Evolutionary conservation across 2,329 filamentous ascomycete genomes (phyloP).

Genomic region (Ceratocystis huliohia): DNA sequence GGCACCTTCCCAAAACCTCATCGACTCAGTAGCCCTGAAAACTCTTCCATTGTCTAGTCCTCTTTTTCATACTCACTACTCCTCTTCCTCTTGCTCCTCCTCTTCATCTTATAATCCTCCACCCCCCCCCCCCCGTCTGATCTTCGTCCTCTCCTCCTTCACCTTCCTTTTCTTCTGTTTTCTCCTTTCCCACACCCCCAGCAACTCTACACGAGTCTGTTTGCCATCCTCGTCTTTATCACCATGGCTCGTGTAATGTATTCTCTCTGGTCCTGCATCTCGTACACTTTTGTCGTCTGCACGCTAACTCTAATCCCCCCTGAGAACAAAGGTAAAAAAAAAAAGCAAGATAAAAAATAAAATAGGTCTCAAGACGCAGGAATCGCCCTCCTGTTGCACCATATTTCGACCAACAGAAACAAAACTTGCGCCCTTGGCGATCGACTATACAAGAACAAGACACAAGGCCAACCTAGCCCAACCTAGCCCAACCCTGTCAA

Average conservation of each 20-base stretch:
- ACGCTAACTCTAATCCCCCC: slow-evolving; percentile 6
- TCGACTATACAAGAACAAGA: neutral
- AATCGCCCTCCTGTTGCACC: neutral
- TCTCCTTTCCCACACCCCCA: neutral
- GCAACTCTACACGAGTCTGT: neutral
- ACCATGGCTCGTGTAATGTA: neutral
- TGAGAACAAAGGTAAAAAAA: too few species aligned
- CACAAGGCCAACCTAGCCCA: neutral
- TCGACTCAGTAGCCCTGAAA: too few species aligned
- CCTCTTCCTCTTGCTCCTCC: too few species aligned
- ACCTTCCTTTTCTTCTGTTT: neutral
- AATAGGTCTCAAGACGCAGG: neutral
- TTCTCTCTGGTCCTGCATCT: neutral
- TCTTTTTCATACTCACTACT: too few species aligned
- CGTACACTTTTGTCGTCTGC: slow-evolving; percentile 3
- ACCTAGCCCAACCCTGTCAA: neutral
- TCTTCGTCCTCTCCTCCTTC: neutral
- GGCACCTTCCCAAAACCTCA: too few species aligned
- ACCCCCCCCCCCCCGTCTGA: too few species aligned
- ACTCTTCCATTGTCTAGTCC: too few species aligned
- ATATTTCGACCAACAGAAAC: neutral
- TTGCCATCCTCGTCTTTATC: neutral
- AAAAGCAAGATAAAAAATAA: neutral
- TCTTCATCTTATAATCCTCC: too few species aligned
- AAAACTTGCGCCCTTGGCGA: slow-evolving; percentile 2